A percentile compares a stretch with the other conserved stretches of the same genome.
Conservation (phyloP, 176 grass and related monocot species). For the Saccharum spontaneum region DNA sequence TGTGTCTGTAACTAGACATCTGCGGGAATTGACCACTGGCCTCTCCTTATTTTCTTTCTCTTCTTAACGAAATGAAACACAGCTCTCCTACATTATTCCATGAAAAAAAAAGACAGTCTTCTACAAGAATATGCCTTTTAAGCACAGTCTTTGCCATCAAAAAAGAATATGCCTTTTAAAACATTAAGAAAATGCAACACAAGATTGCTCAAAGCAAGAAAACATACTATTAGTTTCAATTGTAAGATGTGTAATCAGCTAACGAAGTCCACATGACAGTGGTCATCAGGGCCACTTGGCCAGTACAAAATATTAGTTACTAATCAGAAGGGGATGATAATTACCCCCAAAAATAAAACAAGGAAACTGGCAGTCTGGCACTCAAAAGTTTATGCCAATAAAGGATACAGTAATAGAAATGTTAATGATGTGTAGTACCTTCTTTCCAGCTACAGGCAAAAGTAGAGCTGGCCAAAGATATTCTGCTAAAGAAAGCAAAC, state of each 20-base stretch:
- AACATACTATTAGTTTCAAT: not conserved
- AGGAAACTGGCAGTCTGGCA: no score
- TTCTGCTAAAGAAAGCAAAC: slow-evolving; percentile 80
- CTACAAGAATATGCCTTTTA: not conserved
- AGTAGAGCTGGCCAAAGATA: slow-evolving; percentile 96
- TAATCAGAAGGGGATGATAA: not conserved
- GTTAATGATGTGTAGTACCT: slow-evolving; percentile 52
- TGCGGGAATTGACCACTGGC: not conserved
- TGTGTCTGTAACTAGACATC: not conserved
- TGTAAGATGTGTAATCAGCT: not conserved
- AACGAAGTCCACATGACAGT: not conserved
- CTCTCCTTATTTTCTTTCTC: not conserved
- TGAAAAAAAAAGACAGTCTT: not conserved
- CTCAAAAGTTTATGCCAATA: not conserved
- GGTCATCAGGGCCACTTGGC: not conserved
- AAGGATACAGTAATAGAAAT: not conserved
- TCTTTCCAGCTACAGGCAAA: slow-evolving; percentile 87
- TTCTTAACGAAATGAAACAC: not conserved
- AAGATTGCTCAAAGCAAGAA: not conserved
- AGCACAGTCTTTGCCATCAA: not conserved
- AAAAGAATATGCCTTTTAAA: not conserved
- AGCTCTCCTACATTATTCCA: not conserved
- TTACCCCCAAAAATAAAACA: not conserved
- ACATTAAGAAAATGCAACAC: not conserved
- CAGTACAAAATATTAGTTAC: slow-evolving; percentile 22